These are phyloP conservation scores for Colletotrichum musicola DNA, from an alignment of 2,329 filamentous ascomycete genomes.

Conservation along the genomic window DNA sequence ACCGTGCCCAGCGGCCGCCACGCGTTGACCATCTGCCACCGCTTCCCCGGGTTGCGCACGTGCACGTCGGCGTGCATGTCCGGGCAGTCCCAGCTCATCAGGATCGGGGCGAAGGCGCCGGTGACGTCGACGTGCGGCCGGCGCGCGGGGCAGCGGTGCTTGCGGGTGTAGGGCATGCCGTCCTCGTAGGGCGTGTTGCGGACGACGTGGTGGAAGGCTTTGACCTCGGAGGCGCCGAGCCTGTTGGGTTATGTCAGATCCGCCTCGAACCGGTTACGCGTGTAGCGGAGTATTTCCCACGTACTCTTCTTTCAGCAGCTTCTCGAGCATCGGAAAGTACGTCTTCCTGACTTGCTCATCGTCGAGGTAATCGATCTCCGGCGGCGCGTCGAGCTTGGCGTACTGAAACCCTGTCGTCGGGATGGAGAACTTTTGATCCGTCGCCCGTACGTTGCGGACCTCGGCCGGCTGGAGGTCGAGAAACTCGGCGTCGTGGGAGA, in stretches of 20 bases:
- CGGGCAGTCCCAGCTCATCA: conserved; percentile 28
- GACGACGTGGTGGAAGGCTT: conserved; percentile 17
- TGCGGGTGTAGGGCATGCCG: conserved; percentile 19
- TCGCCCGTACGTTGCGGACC: conserved; percentile 7
- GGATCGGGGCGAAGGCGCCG: conserved; percentile 9
- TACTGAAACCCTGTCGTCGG: conserved; percentile 3
- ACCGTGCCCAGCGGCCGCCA: conserved; percentile 25
- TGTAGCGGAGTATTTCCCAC: neutral
- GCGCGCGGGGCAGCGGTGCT: conserved; percentile 16
- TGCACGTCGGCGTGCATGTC: conserved; percentile 19
- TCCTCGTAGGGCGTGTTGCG: conserved; percentile 17
- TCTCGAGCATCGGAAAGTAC: conserved; percentile 15
- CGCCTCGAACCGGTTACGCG: no score
- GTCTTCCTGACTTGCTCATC: neutral
- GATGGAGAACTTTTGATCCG: conserved; percentile 7
- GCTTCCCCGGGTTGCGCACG: neutral
- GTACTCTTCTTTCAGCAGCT: conserved; percentile 4
- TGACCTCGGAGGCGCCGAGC: conserved; percentile 21
- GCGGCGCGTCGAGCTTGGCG: neutral
- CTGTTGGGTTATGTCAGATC: neutral
- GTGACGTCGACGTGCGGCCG: conserved; percentile 27
- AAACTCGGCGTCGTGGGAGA: conserved; percentile 20
- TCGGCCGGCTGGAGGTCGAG: conserved; percentile 16
- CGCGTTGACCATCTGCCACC: conserved; percentile 29
- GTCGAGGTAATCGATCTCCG: conserved; percentile 14